Evolutionary conservation across 1,139 yeast genomes (phyloP), one percentile per base, ranked within the genome.

Genomic region (Hemisphaericaspora lyxosophila): DNA sequence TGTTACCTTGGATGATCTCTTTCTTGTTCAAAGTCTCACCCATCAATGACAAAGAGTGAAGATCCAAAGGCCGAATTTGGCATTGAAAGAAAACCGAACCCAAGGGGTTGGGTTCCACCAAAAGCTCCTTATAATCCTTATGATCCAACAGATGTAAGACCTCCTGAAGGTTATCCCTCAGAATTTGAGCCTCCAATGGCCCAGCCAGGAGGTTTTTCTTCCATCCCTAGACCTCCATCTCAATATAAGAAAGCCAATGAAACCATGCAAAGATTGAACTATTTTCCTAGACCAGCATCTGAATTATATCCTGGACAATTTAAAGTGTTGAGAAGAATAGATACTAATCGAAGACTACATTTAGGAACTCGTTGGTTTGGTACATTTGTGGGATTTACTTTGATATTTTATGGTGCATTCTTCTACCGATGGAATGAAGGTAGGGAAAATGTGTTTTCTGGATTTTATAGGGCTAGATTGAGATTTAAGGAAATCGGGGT

Each of bases 391-490:
- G 70, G 74, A 5, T 64, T 69, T 16, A 67, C 75, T 0, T 59
- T 80, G 7, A 60, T 75, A 19, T 54, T 76, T 2, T 82, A 78
- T 53, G 82, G 81, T 27, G 75, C 83, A 7, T 86, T 86, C 54
- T 82, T 85, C 60, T 77, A 82, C 56, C 68, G 90, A 40, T 86
- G 95, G 95, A 85, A 87, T 54, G 94, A 86, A 41, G 90, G 90
- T 7, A 75, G 78, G 49, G 94, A 86, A 46, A 82, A 85, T 51
- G 80, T 85, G 4, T 81, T 86, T 59, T 73, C 86, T 9, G 80
- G 75, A 35, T 80, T 85, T 37, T 80, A 85, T 56, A 60, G 92
- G 38, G 61, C 70, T 27, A 79, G 87, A 46, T 69, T 86, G 35
- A 60, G 72, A 27, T 40, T 75, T 35, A 77, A 85, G 51, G 82